These are phyloP conservation scores for Acacia confusa DNA, from an alignment of 306 rosid species.

Conservation along the genomic window DNA sequence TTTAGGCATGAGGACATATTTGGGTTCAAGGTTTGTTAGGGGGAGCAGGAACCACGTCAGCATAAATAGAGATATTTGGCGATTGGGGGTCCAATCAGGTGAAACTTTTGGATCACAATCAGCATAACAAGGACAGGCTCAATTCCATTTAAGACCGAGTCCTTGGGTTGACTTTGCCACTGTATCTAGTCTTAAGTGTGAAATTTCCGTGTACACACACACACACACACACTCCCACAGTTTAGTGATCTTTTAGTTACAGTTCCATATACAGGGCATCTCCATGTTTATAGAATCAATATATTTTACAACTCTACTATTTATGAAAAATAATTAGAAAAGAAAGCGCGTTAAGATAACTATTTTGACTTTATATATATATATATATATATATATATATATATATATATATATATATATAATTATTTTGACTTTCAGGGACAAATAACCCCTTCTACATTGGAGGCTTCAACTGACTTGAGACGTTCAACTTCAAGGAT, in stretches of 20 bases:
- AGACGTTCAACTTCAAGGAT: neutral
- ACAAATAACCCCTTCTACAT: no score
- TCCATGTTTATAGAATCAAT: neutral
- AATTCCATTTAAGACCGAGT: slow-evolving; percentile 3
- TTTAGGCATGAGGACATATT: neutral
- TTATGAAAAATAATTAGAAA: neutral
- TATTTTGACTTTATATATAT: neutral
- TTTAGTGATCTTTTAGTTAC: neutral
- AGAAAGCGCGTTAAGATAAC: neutral
- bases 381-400: no score
- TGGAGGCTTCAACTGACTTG: neutral
- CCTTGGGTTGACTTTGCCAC: neutral
- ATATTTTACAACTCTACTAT: neutral
- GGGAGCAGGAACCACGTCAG: neutral
- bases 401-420: no score
- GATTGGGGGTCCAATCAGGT: neutral
- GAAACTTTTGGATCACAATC: neutral
- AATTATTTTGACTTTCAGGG: neutral
- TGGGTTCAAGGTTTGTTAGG: neutral
- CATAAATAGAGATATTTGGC: neutral
- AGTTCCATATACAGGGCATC: neutral
- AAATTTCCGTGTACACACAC: neutral
- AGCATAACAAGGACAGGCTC: neutral
- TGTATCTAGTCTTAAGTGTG: neutral
- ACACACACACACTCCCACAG: no score